Conservation (phyloP, 768 basidiomycete species). For the Mycena galericulata region DNA sequence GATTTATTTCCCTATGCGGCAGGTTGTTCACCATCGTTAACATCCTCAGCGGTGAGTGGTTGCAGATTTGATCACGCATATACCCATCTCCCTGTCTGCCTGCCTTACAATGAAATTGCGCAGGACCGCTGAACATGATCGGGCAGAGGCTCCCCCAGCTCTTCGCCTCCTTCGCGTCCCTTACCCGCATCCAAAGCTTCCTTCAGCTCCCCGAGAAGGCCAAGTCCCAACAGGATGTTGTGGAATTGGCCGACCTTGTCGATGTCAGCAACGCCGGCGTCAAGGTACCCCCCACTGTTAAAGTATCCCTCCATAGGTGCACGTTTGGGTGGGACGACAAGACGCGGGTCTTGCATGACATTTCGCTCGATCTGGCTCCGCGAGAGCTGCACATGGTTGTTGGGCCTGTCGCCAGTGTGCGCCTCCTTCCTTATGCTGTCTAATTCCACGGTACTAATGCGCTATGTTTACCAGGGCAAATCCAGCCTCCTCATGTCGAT, state of each 20-base stretch:
- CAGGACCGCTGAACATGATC: conserved; percentile 8
- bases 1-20: neutral
- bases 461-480: too few relatives aligned
- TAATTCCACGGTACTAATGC: too few relatives aligned
- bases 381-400: conserved; percentile 24
- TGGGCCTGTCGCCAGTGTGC: too few relatives aligned
- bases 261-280: neutral
- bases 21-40: conserved; percentile 11
- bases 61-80: neutral
- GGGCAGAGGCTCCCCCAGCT: neutral
- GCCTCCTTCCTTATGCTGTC: too few relatives aligned
- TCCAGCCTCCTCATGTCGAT: too few relatives aligned
- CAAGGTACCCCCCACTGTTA: conserved; percentile 3
- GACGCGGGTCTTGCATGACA: conserved; percentile 8
- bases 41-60: neutral
- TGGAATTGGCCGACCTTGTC: neutral
- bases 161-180: too few relatives aligned
- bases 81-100: neutral
- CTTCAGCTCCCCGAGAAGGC: too few relatives aligned
- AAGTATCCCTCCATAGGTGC: conserved; percentile 16
- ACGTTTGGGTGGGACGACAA: conserved; percentile 26
- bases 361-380: conserved; percentile 19
- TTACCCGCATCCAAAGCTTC: neutral
- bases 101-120: neutral
- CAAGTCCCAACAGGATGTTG: conserved; percentile 18